phyloP scores from a whole-genome alignment of 208 protist species.

The Leishmania tarentolae region DNA sequence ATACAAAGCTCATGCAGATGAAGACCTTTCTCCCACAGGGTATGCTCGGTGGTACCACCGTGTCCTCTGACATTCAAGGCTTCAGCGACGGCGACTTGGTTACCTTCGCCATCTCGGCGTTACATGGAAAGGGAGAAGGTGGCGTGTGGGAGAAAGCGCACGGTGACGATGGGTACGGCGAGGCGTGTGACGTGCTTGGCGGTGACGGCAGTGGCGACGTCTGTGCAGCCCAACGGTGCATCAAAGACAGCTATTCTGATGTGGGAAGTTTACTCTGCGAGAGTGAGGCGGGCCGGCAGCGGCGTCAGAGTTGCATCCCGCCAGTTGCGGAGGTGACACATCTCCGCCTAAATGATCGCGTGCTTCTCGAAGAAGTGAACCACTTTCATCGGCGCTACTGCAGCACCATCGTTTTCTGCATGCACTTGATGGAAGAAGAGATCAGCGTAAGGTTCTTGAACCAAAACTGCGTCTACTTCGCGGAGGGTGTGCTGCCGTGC shows the following conservation, averaged over 20 bases:
- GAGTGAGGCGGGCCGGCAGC: not conserved
- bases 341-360: conserved; percentile 39
- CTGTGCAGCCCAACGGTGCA: not conserved
- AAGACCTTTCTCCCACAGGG: conserved; percentile 55
- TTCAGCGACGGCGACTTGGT: conserved; percentile 9
- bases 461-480: conserved; percentile 35
- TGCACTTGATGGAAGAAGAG: conserved; percentile 42
- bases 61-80: not conserved
- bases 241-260: not conserved
- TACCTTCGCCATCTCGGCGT: not conserved
- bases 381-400: conserved; percentile 56
- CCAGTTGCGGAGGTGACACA: not conserved
- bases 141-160: not conserved
- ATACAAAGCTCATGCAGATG: conserved; percentile 57
- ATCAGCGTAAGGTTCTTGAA: conserved; percentile 31
- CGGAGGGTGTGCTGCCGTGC: conserved; percentile 44
- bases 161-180: not conserved
- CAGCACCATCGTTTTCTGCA: conserved; percentile 34
- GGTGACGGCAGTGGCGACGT: conserved; percentile 1
- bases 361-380: conserved; percentile 45
- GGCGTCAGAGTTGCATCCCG: not conserved
- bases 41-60: conserved; percentile 24
- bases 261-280: not conserved
- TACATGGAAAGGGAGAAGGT: not conserved
- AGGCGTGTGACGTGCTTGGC: not conserved